A percentile compares a stretch with the other conserved stretches of the same genome.
Evolutionary conservation across 495 filamentous ascomycete species (phyloP).

Genomic region (Penicillium malachiteum): DNA sequence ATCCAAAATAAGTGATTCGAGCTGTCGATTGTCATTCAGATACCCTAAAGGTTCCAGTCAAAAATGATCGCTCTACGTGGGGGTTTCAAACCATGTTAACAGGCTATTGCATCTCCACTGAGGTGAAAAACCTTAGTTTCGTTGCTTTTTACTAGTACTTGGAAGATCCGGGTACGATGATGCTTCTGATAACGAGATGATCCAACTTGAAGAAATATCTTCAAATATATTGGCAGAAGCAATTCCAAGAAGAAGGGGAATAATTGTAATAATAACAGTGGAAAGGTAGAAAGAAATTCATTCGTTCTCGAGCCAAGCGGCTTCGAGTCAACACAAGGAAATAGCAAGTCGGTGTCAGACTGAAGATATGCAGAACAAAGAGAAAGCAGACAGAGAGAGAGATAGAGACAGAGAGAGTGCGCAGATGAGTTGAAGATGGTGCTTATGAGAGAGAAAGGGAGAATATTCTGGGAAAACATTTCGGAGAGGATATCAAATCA

Average conservation of each 20-base stretch:
- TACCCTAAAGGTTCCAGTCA: too few species aligned
- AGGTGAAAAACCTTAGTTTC: too few species aligned
- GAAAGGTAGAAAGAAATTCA: neutral
- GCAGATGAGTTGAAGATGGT: constrained; percentile 12
- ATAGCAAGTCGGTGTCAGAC: constrained; percentile 4
- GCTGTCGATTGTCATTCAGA: too few species aligned
- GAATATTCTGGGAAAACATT: neutral
- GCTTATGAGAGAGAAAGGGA: constrained; percentile 15
- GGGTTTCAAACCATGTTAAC: too few species aligned
- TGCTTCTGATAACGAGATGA: too few species aligned
- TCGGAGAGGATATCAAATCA: neutral
- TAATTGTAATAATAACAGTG: neutral
- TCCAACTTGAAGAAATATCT: too few species aligned
- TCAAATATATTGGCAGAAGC: neutral
- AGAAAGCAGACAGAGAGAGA: constrained; percentile 12
- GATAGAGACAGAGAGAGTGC: neutral
- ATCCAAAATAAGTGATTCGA: too few species aligned
- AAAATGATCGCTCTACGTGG: too few species aligned
- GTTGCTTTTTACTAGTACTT: too few species aligned
- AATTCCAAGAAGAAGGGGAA: neutral
- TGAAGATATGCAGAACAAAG: constrained; percentile 5
- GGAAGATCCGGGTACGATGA: too few species aligned
- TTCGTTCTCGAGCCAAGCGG: neutral
- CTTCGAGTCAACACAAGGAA: constrained; percentile 8
- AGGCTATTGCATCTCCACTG: too few species aligned